phyloP scores from a whole-genome alignment of 306 rosid species.

The Adenanthera pavonina region DNA sequence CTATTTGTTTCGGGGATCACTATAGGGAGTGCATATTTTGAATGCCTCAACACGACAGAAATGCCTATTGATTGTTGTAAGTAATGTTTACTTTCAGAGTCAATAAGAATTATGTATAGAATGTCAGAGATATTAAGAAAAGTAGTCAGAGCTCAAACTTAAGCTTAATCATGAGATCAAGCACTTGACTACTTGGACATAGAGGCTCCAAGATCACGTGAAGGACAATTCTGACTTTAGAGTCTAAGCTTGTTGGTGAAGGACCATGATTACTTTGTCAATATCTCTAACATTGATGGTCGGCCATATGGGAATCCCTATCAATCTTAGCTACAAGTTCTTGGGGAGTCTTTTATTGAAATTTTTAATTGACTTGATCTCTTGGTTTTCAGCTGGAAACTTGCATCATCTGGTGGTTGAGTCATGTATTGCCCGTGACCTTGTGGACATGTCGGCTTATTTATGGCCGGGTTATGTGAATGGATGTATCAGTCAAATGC shows the following conservation, averaged over 20 bases:
- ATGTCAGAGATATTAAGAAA: not conserved
- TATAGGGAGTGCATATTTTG: conserved; percentile 75
- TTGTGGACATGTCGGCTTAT: conserved; percentile 81
- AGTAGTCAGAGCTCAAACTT: not conserved
- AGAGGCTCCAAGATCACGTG: too few relatives aligned
- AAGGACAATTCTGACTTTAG: not conserved
- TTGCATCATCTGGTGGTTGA: conserved; percentile 79
- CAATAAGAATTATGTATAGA: conserved; percentile 24
- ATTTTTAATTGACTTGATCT: conserved; percentile 6
- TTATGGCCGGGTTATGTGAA: conserved; percentile 73
- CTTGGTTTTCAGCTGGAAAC: conserved; percentile 62
- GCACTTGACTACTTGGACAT: not conserved
- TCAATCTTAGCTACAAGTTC: conserved; percentile 16
- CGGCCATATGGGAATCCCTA: not conserved
- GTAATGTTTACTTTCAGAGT: conserved; percentile 44
- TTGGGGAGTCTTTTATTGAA: not conserved
- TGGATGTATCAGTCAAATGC: conserved; percentile 61
- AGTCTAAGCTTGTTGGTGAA: not conserved
- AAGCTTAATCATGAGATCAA: not conserved
- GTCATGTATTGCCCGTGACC: conserved; percentile 73
- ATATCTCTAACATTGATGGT: not conserved
- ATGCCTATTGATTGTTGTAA: conserved; percentile 79
- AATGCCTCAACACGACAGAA: conserved; percentile 70
- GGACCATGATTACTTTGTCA: not conserved
- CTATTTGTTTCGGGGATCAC: conserved; percentile 77